phyloP scores from a whole-genome alignment of 179 eudicot species.

The Spergularia azorica region DNA sequence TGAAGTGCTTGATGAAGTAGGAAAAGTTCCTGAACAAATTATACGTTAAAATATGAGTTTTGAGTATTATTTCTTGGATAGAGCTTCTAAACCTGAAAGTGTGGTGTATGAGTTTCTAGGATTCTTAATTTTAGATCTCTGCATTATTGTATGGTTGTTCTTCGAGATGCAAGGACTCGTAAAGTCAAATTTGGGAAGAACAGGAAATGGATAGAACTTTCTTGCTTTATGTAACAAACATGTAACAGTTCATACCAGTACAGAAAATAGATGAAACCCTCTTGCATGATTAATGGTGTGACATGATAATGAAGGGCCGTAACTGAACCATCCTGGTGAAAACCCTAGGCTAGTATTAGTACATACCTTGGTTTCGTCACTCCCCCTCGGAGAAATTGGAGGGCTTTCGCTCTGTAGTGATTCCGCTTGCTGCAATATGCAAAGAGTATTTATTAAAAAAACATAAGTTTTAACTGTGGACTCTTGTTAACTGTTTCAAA shows the following conservation, averaged over 20 bases:
- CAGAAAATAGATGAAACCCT: too few species aligned
- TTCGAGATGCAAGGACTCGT: not conserved
- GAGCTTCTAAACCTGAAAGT: not conserved
- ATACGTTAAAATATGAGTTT: not conserved
- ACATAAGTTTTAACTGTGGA: not conserved
- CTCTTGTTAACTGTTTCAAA: not conserved
- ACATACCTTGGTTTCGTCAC: conserved; percentile 75
- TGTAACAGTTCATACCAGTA: not conserved
- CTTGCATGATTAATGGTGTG: conserved; percentile 2
- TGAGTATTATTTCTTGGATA: not conserved
- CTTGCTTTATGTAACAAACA: conserved; percentile 6
- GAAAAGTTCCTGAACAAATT: conserved; percentile 59
- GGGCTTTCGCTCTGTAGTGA: conserved; percentile 46
- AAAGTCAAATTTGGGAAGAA: not conserved
- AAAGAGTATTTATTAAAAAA: conserved; percentile 1
- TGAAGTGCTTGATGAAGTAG: conserved; percentile 78
- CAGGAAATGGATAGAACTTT: not conserved
- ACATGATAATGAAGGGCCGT: not conserved
- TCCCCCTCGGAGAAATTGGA: conserved; percentile 65
- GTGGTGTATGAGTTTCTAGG: not conserved
- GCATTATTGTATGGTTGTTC: not conserved
- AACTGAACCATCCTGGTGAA: not conserved
- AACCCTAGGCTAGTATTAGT: not conserved
- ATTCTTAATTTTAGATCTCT: not conserved
- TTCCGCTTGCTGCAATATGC: conserved; percentile 45